phyloP scores from a whole-genome alignment of 345 rosid genomes.

The Psidium guajava region DNA sequence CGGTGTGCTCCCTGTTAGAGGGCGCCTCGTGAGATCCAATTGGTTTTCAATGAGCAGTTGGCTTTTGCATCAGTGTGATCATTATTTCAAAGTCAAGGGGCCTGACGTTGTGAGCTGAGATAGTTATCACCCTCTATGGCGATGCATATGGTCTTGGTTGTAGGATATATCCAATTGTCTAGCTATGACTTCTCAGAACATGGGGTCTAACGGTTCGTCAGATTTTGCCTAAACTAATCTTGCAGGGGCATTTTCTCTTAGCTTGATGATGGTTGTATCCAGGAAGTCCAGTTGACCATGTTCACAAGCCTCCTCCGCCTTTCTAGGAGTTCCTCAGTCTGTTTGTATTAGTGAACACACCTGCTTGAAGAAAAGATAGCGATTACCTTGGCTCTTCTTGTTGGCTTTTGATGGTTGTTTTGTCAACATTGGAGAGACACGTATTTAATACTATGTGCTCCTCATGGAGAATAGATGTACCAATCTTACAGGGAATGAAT shows the following conservation, averaged over 20 bases:
- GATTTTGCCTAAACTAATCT: not conserved
- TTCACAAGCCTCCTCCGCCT: not conserved
- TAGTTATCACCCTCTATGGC: not conserved
- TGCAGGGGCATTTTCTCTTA: not conserved
- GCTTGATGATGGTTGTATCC: not conserved
- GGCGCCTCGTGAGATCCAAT: not conserved
- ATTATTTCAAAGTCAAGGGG: not conserved
- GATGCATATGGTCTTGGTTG: not conserved
- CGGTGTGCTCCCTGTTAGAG: not conserved
- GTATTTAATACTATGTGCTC: not conserved
- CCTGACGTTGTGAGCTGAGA: not conserved
- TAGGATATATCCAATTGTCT: not conserved
- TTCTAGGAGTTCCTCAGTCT: not conserved
- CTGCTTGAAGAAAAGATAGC: not conserved
- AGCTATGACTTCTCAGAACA: not conserved
- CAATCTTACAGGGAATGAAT: not conserved
- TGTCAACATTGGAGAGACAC: not conserved
- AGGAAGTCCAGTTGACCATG: not conserved
- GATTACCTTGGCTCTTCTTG: not conserved
- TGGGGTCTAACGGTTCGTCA: not conserved
- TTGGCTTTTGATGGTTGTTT: not conserved
- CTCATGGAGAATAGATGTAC: not conserved
- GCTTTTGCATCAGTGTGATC: not conserved
- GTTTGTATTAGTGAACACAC: not conserved
- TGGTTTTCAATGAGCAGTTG: not conserved